Evolutionary conservation across 768 basidiomycete species (phyloP).

Genomic region (Psilocybe cubensis): DNA sequence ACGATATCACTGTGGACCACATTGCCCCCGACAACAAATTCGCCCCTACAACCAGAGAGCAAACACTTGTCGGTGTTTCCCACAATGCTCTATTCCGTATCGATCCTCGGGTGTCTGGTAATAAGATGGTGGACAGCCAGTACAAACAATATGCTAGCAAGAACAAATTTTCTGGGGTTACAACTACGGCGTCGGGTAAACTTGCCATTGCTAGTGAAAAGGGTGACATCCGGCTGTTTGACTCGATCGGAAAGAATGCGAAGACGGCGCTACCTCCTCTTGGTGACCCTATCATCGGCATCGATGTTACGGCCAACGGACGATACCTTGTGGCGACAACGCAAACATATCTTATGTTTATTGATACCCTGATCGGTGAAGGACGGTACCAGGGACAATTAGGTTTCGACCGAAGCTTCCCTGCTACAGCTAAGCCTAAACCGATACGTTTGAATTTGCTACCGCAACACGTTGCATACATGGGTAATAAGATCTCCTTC

Average conservation of each 20-base stretch:
- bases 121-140: constrained; percentile 92
- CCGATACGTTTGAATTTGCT: constrained; percentile 87
- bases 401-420: constrained; percentile 96
- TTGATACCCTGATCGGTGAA: constrained; percentile 94
- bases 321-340: constrained; percentile 96
- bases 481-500: constrained; percentile 86
- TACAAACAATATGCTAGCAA: constrained; percentile 96
- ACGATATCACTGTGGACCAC: constrained; percentile 82
- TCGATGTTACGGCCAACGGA: constrained; percentile 94
- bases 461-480: constrained; percentile 92
- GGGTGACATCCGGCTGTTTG: constrained; percentile 95
- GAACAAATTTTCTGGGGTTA: constrained; percentile 92
- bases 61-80: constrained; percentile 92
- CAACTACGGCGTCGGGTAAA: constrained; percentile 85
- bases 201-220: constrained; percentile 95
- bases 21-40: constrained; percentile 95
- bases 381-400: constrained; percentile 81
- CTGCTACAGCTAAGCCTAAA: constrained; percentile 90
- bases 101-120: constrained; percentile 92
- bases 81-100: constrained; percentile 97
- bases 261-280: constrained; percentile 96
- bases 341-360: constrained; percentile 89
- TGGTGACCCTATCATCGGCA: constrained; percentile 92
- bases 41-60: constrained; percentile 89
- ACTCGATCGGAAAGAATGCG: constrained; percentile 96